Percentiles rank a stretch among this genome's conserved stretches.
phyloP scores from a whole-genome alignment of 2,329 filamentous ascomycete species.

The Lachnum nothofagi region DNA sequence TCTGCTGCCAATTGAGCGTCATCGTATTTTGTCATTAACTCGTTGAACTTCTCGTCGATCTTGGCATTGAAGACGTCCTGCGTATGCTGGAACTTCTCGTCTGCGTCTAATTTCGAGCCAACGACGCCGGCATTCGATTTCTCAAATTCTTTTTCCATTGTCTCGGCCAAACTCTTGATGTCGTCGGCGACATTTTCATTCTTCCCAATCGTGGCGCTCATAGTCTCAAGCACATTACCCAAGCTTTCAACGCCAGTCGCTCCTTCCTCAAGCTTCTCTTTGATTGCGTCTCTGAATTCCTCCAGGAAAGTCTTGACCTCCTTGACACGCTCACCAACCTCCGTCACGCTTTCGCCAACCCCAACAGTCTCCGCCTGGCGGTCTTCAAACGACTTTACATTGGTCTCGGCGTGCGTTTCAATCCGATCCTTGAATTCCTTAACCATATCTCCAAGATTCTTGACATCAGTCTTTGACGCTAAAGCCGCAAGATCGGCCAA shows the following conservation, averaged over 20 bases:
- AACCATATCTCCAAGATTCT: slow-evolving; percentile 63
- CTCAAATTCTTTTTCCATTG: slow-evolving; percentile 81
- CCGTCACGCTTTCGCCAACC: slow-evolving; percentile 70
- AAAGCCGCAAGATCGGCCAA: slow-evolving; percentile 66
- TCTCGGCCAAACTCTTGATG: slow-evolving; percentile 66
- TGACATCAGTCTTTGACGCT: slow-evolving; percentile 71
- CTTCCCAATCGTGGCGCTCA: slow-evolving; percentile 58
- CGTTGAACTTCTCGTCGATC: slow-evolving; percentile 63
- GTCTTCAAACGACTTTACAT: slow-evolving; percentile 74
- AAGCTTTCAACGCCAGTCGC: slow-evolving; percentile 67
- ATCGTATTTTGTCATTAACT: slow-evolving; percentile 82
- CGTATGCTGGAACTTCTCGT: slow-evolving; percentile 66
- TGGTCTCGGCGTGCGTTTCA: slow-evolving; percentile 64
- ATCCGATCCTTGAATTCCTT: slow-evolving; percentile 66
- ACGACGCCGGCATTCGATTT: slow-evolving; percentile 75
- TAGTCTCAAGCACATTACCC: slow-evolving; percentile 61
- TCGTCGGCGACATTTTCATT: slow-evolving; percentile 56
- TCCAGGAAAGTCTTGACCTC: slow-evolving; percentile 74
- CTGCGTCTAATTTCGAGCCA: slow-evolving; percentile 73
- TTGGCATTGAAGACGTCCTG: slow-evolving; percentile 50
- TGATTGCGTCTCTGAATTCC: slow-evolving; percentile 71
- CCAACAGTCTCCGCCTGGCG: slow-evolving; percentile 77
- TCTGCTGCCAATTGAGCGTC: slow-evolving; percentile 72
- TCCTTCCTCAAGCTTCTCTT: slow-evolving; percentile 71
- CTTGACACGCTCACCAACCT: slow-evolving; percentile 71